These are phyloP conservation scores for Euptelea pleiosperma DNA, from an alignment of 164 flowering plant species.

Conservation along the genomic window DNA sequence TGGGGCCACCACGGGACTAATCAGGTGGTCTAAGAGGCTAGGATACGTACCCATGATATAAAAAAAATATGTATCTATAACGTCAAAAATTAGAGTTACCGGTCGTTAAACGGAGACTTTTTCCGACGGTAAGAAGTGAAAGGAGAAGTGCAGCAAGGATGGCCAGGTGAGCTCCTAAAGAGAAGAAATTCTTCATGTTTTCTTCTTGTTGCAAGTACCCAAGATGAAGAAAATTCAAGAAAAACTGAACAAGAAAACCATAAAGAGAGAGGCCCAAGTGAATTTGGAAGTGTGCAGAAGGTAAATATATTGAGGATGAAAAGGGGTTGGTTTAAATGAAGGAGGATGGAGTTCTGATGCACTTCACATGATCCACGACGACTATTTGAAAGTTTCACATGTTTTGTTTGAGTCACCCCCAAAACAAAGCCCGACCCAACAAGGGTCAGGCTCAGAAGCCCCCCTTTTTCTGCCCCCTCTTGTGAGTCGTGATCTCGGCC, in stretches of 20 bases:
- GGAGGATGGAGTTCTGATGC: conserved; percentile 25
- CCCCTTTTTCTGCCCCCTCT: too few species aligned
- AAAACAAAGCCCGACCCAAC: too few species aligned
- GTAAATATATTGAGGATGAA: neutral
- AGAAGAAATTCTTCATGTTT: conserved; percentile 19
- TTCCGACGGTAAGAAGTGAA: conserved; percentile 10
- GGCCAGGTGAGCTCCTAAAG: conserved; percentile 10
- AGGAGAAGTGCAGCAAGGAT: conserved; percentile 23
- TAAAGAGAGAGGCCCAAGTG: neutral
- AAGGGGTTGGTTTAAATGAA: conserved; percentile 32
- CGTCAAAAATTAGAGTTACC: conserved; percentile 25
- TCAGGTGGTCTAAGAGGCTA: too few species aligned
- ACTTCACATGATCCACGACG: conserved; percentile 64
- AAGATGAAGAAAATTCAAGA: neutral
- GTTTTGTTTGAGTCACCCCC: conserved; percentile 22
- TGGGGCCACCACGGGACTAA: too few species aligned
- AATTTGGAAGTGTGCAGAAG: neutral
- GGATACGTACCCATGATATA: too few species aligned
- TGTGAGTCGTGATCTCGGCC: too few species aligned
- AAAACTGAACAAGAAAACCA: neutral
- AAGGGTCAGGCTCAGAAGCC: too few species aligned
- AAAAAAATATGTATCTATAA: too few species aligned
- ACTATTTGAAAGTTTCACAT: conserved; percentile 37
- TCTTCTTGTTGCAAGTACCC: neutral
- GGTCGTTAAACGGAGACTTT: conserved; percentile 24